Conservation (phyloP, 1,284 basidiomycete species). For the Stygiomarasmius scandens region DNA sequence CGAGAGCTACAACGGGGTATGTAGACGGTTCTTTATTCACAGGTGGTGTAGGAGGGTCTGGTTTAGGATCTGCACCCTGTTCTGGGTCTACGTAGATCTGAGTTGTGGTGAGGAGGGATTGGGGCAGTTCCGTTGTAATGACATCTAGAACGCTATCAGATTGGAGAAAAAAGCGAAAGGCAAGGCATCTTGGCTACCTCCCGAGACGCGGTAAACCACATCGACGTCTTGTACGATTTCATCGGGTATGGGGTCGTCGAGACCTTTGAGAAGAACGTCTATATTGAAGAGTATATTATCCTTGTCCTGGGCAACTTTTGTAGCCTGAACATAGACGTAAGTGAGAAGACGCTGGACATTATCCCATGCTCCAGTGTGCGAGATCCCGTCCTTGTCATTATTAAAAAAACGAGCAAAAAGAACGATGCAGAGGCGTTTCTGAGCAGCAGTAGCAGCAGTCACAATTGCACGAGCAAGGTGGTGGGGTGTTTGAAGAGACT, state of each 20-base stretch:
- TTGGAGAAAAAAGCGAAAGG: neutral
- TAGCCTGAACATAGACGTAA: conserved; percentile 75
- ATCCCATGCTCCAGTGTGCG: conserved; percentile 56
- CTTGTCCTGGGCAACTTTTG: conserved; percentile 65
- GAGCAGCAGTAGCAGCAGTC: conserved; percentile 48
- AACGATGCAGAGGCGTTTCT: conserved; percentile 57
- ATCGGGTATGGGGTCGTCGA: conserved; percentile 43
- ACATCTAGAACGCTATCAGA: conserved; percentile 29
- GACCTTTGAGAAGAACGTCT: conserved; percentile 63
- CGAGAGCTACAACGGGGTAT: conserved; percentile 62
- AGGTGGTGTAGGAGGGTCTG: conserved; percentile 5
- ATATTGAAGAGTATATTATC: conserved; percentile 70
- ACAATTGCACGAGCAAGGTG: conserved; percentile 57
- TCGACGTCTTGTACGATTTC: conserved; percentile 42
- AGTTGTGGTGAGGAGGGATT: conserved; percentile 33
- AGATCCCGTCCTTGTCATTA: conserved; percentile 35
- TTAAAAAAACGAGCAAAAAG: conserved; percentile 64
- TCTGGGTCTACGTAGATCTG: conserved; percentile 19
- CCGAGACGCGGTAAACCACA: conserved; percentile 51
- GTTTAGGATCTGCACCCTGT: neutral
- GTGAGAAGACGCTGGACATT: conserved; percentile 69
- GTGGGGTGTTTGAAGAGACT: conserved; percentile 49
- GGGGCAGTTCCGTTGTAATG: conserved; percentile 43
- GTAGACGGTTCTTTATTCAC: conserved; percentile 26
- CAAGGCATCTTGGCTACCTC: conserved; percentile 39